A percentile compares a stretch with the other conserved stretches of the same genome.
These are phyloP conservation scores for Astrephomene gubernaculifera DNA, from an alignment of 139 green algal species.

Conservation along the genomic window DNA sequence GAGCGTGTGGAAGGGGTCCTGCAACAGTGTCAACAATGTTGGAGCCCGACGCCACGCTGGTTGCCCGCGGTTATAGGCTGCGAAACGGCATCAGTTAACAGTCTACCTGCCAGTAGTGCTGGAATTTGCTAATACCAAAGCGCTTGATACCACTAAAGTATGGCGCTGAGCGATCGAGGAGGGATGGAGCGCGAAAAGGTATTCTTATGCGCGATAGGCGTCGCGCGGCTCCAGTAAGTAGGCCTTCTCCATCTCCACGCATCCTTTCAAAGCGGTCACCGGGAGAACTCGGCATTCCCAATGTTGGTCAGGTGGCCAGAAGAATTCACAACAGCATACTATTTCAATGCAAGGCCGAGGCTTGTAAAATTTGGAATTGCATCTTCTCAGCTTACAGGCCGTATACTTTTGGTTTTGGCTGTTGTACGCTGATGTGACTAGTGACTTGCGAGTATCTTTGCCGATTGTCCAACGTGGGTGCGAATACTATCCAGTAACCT, in stretches of 20 bases:
- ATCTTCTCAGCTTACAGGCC: no score
- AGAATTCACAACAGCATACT: no score
- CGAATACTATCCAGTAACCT: no score
- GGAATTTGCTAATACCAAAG: constrained; percentile 58
- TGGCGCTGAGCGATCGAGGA: constrained; percentile 30
- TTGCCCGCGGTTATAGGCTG: no score
- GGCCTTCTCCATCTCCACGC: background rate
- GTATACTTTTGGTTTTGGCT: no score
- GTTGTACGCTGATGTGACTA: no score
- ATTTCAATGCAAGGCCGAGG: no score
- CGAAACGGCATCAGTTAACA: background rate
- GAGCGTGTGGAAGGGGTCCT: constrained; percentile 72
- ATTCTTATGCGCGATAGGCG: constrained; percentile 24
- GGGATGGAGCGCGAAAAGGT: constrained; percentile 24
- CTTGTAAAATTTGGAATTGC: no score
- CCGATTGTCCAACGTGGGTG: no score
- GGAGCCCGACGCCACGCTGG: background rate
- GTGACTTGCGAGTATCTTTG: no score
- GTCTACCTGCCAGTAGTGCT: constrained; percentile 45
- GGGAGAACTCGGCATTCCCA: background rate
- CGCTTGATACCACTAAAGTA: constrained; percentile 66
- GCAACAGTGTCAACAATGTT: background rate
- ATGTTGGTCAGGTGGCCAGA: no score
- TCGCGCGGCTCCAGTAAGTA: background rate
- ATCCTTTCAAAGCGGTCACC: constrained; percentile 19